A percentile compares a stretch with the other conserved stretches of the same genome.
Evolutionary conservation across 768 basidiomycete genomes (phyloP).

Genomic region (Amylocystis lapponica): DNA sequence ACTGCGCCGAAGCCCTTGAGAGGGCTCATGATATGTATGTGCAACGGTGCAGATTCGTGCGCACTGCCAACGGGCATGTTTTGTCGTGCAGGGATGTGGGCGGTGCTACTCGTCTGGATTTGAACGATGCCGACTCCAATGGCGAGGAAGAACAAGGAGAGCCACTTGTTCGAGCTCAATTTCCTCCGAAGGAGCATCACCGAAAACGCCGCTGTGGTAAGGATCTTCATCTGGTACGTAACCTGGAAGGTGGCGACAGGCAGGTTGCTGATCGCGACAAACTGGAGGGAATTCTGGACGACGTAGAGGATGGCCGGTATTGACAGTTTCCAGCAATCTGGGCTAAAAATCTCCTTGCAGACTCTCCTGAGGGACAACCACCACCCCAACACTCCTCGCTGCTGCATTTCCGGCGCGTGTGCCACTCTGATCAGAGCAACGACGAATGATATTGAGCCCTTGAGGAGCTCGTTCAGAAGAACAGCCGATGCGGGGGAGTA

Average conservation of each 20-base stretch:
- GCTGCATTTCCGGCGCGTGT: conserved; percentile 25
- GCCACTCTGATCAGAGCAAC: conserved; percentile 65
- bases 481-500: conserved; percentile 96
- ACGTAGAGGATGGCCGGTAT: conserved; percentile 95
- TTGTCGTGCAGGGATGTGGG: conserved; percentile 16
- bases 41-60: conserved; percentile 52
- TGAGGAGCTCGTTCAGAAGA: conserved; percentile 89
- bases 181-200: conserved; percentile 76
- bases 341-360: conserved; percentile 72
- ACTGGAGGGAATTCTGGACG: conserved; percentile 95
- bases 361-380: conserved; percentile 46
- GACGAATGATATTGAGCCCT: conserved; percentile 85
- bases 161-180: conserved; percentile 75
- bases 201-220: conserved; percentile 92
- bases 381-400: conserved; percentile 26
- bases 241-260: conserved; percentile 98
- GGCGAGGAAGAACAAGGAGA: conserved; percentile 81
- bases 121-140: conserved; percentile 94
- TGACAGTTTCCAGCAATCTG: conserved; percentile 96
- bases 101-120: conserved; percentile 57
- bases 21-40: conserved; percentile 75
- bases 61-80: conserved; percentile 57
- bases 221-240: conserved; percentile 97
- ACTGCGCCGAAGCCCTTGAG: conserved; percentile 82
- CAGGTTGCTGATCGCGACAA: conserved; percentile 92